Conservation (phyloP, 352 stramenopile genomes). For the Thraustotheca clavata region DNA sequence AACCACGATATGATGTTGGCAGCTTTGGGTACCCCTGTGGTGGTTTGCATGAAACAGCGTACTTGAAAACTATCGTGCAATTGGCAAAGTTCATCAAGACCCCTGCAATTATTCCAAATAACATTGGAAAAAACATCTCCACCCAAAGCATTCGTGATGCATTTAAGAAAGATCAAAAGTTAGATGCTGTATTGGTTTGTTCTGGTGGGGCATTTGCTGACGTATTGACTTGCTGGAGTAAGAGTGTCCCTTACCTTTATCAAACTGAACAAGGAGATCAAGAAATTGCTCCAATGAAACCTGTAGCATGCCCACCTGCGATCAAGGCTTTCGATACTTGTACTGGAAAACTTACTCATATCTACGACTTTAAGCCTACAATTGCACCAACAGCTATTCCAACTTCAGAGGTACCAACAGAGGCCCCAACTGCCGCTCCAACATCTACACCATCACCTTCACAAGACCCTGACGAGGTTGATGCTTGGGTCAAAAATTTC, state of each 20-base stretch:
- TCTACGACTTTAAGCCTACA: slow-evolving; percentile 1
- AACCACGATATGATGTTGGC: neutral
- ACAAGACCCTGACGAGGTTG: neutral
- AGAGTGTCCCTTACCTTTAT: neutral
- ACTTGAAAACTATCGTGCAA: slow-evolving; percentile 2
- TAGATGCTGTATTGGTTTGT: neutral
- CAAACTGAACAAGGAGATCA: neutral
- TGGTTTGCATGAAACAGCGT: neutral
- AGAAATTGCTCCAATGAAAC: neutral
- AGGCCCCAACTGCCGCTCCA: neutral
- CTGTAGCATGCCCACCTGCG: neutral
- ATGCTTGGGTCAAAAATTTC: neutral
- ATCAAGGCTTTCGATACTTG: neutral
- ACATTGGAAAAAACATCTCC: slow-evolving; percentile 8
- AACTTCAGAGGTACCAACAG: neutral
- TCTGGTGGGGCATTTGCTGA: neutral
- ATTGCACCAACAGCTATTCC: neutral
- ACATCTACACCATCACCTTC: neutral
- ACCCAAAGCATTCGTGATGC: neutral
- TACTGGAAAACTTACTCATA: neutral
- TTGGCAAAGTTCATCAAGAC: neutral
- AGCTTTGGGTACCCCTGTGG: slow-evolving; percentile 14
- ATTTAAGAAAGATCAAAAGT: slow-evolving; percentile 1
- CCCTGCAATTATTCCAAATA: neutral
- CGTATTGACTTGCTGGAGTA: slow-evolving; percentile 2